Base-by-base conservation (phyloP, 106 monocot genomes). In the Phalaenopsis equestris region DNA sequence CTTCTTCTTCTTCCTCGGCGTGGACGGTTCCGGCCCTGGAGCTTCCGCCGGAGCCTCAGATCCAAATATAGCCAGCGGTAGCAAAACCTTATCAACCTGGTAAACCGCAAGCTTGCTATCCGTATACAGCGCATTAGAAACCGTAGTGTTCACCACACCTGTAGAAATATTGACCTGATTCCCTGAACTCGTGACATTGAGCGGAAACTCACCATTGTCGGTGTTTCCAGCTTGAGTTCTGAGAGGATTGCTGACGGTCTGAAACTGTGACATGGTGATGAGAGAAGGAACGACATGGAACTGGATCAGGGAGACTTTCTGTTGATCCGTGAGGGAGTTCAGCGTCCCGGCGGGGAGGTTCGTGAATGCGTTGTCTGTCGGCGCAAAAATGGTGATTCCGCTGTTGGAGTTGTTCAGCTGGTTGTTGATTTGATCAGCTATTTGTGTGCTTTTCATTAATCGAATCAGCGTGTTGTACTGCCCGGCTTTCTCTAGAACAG, bases 221-320 rank as follows among this genome's bases (percentile, higher is more conserved):
- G 86, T 48, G 41, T 88, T 77, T 6, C 93, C 96, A 6, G 96
- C 96, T 79, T 96, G 96, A 1, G 96, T 96, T 36, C 93, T 77
- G 10, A 96, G 37, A 0, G 96, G 96, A 72, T 96, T 96, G 87
- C 91, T 96, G n/a, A 84, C 85, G 1, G 96, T 96, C 16, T 91
- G 88, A 64, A 96, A 93, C 80, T 93, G 87, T 1, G 91, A 0
- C 10, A 77, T 24, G 0, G 91, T 64, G 19, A 91, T 1, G 15
- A 83, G 55, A 17, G 64, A 48, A 6, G 93, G 88, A 3, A 96
- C 65, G 43, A 93, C 80, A 70, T 96, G 96, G 87, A 84, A 96
- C 76, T 93, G 96, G 81, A 96, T 73, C 1, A 96, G 84, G 1
- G 85, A 55, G 16, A 84, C 88, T 88, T 96, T 91, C 79, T 96